These are phyloP conservation scores for Pezicula neosporulosa DNA, from an alignment of 2,329 filamentous ascomycete species.

Conservation along the genomic window DNA sequence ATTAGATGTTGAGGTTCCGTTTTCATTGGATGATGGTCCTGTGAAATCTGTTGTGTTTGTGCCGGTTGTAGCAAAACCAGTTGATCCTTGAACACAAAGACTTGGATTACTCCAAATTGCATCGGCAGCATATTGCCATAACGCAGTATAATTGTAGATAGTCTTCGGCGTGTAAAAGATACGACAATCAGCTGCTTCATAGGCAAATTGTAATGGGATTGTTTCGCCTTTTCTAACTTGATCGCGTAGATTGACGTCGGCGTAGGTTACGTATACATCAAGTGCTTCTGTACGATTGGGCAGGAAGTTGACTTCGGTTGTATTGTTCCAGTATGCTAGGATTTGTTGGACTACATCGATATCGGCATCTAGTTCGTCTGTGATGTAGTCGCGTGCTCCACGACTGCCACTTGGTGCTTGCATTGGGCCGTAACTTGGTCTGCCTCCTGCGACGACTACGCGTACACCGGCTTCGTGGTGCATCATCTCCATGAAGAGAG, in stretches of 20 bases:
- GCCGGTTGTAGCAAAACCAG: conserved; percentile 7
- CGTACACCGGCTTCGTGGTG: conserved; percentile 49
- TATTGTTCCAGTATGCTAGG: conserved; percentile 7
- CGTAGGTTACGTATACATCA: conserved; percentile 20
- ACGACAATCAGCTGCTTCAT: conserved; percentile 57
- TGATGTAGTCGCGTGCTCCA: conserved; percentile 37
- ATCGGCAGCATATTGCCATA: conserved; percentile 44
- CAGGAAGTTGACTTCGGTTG: conserved; percentile 12
- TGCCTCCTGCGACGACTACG: conserved; percentile 49
- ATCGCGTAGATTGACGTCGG: conserved; percentile 40
- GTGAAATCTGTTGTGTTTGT: background rate
- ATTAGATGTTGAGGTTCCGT: background rate
- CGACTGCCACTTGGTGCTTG: conserved; percentile 53
- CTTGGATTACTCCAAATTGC: conserved; percentile 35
- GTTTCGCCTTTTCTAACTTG: conserved; percentile 26
- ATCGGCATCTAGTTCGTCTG: conserved; percentile 19
- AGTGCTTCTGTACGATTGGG: conserved; percentile 15
- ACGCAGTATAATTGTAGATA: conserved; percentile 40
- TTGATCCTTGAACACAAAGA: conserved; percentile 24
- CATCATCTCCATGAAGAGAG: conserved; percentile 52
- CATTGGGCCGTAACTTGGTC: conserved; percentile 42
- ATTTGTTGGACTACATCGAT: conserved; percentile 20
- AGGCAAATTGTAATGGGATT: conserved; percentile 53
- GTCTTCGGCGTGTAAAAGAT: conserved; percentile 55
- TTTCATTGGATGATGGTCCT: background rate